phyloP scores from a whole-genome alignment of 148 eudicot genomes.

The Amaranthus hypochondriacus region DNA sequence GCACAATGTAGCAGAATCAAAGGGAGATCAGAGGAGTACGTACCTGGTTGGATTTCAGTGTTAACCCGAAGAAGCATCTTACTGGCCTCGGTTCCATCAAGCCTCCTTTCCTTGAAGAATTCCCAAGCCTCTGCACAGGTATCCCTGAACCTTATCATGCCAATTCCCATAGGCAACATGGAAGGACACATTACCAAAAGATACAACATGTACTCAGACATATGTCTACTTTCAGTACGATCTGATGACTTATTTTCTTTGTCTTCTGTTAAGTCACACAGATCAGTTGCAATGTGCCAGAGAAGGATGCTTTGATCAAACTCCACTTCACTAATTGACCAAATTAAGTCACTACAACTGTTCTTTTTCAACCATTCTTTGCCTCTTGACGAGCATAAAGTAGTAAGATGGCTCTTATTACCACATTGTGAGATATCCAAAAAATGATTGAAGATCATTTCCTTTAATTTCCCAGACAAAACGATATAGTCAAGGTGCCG shows the following conservation, averaged over 20 bases:
- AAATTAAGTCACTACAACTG: not conserved
- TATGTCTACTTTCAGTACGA: constrained; percentile 26
- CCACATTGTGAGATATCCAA: not conserved
- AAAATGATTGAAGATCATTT: constrained; percentile 23
- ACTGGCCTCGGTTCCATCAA: constrained; percentile 18
- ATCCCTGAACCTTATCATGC: constrained; percentile 42
- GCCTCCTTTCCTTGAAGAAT: constrained; percentile 30
- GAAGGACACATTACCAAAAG: constrained; percentile 42
- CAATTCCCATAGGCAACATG: constrained; percentile 52
- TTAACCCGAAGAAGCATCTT: constrained; percentile 36
- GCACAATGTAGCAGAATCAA: too few species aligned
- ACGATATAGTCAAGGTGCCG: constrained; percentile 14
- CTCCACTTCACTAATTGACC: constrained; percentile 30
- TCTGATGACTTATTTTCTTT: not conserved
- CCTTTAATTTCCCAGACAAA: constrained; percentile 28
- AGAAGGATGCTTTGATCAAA: constrained; percentile 47
- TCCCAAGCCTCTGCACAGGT: constrained; percentile 46
- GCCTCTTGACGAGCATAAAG: constrained; percentile 28
- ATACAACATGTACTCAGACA: constrained; percentile 56
- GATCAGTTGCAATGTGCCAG: constrained; percentile 59
- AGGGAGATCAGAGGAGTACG: not conserved
- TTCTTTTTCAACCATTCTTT: constrained; percentile 5
- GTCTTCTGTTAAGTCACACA: constrained; percentile 32
- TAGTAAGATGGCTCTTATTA: not conserved
- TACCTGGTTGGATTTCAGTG: constrained; percentile 37